These are phyloP conservation scores for Pneumocystis carinii DNA, from an alignment of 1,139 yeast species.

Conservation along the genomic window DNA sequence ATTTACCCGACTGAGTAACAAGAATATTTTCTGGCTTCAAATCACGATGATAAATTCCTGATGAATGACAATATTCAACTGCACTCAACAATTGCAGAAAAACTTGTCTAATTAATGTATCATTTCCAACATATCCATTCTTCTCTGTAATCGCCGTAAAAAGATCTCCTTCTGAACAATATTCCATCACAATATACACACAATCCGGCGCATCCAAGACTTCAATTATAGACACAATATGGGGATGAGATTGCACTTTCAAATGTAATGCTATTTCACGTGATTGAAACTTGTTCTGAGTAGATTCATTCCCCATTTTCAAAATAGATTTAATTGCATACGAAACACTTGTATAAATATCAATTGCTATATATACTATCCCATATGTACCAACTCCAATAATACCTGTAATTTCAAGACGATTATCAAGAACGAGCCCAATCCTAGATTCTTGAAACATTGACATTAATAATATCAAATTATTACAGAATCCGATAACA, in stretches of 20 bases:
- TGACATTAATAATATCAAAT: neutral
- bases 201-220: slow-evolving; percentile 34
- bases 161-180: slow-evolving; percentile 66
- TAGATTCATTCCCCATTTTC: slow-evolving; percentile 11
- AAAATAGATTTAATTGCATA: slow-evolving; percentile 60
- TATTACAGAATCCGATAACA: too few species aligned
- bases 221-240: slow-evolving; percentile 57
- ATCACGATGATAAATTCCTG: slow-evolving; percentile 71
- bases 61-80: slow-evolving; percentile 50
- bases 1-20: slow-evolving; percentile 46
- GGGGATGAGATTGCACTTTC: slow-evolving; percentile 62
- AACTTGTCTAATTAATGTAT: slow-evolving; percentile 48
- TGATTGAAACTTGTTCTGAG: slow-evolving; percentile 26
- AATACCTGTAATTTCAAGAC: slow-evolving; percentile 16
- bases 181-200: slow-evolving; percentile 66
- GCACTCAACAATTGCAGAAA: slow-evolving; percentile 66
- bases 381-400: slow-evolving; percentile 91
- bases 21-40: slow-evolving; percentile 80
- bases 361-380: slow-evolving; percentile 56
- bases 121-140: slow-evolving; percentile 38
- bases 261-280: slow-evolving; percentile 63
- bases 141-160: slow-evolving; percentile 57
- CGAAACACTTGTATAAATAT: slow-evolving; percentile 33
- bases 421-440: neutral
- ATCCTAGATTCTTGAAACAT: neutral